Percentiles rank a stretch among this genome's conserved stretches.
Evolutionary conservation across 495 filamentous ascomycete species (phyloP).

Genomic region (Podospora didyma): DNA sequence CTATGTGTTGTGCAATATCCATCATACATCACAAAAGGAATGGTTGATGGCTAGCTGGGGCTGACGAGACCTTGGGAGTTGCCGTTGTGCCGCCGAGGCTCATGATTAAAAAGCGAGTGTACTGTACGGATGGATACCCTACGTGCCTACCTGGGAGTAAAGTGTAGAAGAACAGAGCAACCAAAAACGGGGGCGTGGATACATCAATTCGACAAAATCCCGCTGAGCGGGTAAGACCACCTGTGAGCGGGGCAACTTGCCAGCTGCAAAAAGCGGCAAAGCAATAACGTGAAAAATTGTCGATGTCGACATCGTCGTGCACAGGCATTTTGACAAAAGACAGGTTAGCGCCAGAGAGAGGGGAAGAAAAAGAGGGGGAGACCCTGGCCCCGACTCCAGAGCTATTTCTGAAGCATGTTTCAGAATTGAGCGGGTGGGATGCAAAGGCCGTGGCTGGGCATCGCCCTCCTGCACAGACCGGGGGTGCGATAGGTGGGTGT

Average conservation of each 20-base stretch:
- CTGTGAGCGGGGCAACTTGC: neutral
- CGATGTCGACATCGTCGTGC: neutral
- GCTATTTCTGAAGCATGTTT: conserved; percentile 34
- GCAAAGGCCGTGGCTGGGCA: conserved; percentile 24
- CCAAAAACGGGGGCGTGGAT: neutral
- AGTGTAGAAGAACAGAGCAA: too few species aligned
- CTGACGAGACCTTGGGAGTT: too few species aligned
- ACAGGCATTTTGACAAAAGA: neutral
- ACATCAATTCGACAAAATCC: neutral
- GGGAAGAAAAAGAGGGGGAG: neutral
- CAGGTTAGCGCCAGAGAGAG: conserved; percentile 8
- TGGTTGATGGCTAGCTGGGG: too few species aligned
- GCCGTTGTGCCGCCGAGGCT: too few species aligned
- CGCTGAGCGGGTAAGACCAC: neutral
- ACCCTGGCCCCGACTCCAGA: conserved; percentile 11
- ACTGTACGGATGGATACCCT: too few species aligned
- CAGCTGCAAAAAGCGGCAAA: neutral
- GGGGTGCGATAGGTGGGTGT: neutral
- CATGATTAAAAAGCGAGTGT: too few species aligned
- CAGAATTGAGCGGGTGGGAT: conserved; percentile 25
- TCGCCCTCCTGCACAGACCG: conserved; percentile 16
- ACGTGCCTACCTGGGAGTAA: too few species aligned
- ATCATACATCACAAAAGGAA: too few species aligned
- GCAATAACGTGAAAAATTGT: neutral
- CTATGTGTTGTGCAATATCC: too few species aligned